These are phyloP conservation scores for Taphrina flavorubra DNA, from an alignment of 1,139 yeast genomes.

Conservation along the genomic window DNA sequence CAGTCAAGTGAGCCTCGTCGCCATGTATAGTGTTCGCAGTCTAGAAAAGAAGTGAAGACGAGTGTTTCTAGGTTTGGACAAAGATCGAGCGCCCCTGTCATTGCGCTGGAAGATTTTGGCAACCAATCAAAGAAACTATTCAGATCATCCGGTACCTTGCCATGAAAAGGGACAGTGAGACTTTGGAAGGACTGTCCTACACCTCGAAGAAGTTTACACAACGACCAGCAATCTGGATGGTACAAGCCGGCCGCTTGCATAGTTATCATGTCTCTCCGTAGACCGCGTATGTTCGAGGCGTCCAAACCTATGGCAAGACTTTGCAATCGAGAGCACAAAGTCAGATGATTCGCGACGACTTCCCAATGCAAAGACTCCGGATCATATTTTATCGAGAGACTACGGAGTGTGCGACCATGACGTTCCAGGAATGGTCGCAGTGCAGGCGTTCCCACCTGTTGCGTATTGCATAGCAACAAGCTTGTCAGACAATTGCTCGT, in stretches of 20 bases:
- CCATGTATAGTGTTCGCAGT: not conserved
- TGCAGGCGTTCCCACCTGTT: not conserved
- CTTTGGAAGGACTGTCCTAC: not conserved
- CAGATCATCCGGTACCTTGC: not conserved
- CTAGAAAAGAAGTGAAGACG: not conserved
- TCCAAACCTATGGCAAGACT: not conserved
- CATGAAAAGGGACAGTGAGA: slow-evolving; percentile 4
- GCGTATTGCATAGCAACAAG: not conserved
- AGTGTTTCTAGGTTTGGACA: slow-evolving; percentile 15
- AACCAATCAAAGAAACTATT: not conserved
- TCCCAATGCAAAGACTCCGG: not conserved
- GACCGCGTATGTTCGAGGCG: not conserved
- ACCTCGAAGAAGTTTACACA: not conserved
- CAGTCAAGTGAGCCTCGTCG: slow-evolving; percentile 3
- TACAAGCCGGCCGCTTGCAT: not conserved
- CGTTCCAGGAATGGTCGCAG: too few relatives aligned
- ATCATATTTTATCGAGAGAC: not conserved
- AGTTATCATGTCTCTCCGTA: not conserved
- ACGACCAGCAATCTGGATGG: not conserved
- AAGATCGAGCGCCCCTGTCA: not conserved
- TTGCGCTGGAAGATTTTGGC: not conserved
- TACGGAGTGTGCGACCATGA: not conserved
- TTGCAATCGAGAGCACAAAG: too few relatives aligned
- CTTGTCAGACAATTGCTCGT: not conserved
- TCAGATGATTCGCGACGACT: too few relatives aligned